Percentiles rank a stretch among this genome's conserved stretches.
Conservation (phyloP, 176 grass and related monocot species). For the Raddia distichophylla region DNA sequence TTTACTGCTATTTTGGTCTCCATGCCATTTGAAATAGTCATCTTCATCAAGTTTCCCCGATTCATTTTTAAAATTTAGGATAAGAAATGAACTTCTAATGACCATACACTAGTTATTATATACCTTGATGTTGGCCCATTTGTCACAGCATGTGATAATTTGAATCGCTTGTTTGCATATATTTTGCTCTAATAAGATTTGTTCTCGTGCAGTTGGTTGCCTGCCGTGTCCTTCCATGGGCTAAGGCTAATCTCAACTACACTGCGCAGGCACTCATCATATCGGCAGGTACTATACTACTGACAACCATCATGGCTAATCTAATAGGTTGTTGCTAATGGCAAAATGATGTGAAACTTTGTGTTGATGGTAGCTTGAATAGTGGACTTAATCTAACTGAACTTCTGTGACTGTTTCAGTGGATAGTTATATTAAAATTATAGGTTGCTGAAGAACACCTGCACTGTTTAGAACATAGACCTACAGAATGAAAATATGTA, state of each 20-base stretch:
- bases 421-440: background rate
- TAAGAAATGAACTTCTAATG: background rate
- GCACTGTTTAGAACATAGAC: background rate
- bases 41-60: background rate
- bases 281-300: slow-evolving; percentile 69
- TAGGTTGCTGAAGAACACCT: background rate
- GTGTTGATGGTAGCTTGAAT: slow-evolving; percentile 14
- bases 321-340: slow-evolving; percentile 17
- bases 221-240: slow-evolving; percentile 93
- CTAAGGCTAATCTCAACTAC: slow-evolving; percentile 94
- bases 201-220: slow-evolving; percentile 66
- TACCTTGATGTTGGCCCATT: background rate
- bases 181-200: slow-evolving; percentile 35
- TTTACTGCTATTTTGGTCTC: background rate
- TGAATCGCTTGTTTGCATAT: slow-evolving; percentile 23
- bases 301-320: background rate
- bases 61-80: background rate
- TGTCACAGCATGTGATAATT: background rate
- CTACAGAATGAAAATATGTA: background rate
- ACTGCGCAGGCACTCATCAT: slow-evolving; percentile 96
- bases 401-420: background rate
- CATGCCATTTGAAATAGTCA: background rate
- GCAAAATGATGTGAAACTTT: background rate
- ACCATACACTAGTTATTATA: background rate
- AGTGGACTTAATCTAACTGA: background rate